These are phyloP conservation scores for Akanthomyces lecanii DNA, from an alignment of 2,329 filamentous ascomycete genomes.

Conservation along the genomic window DNA sequence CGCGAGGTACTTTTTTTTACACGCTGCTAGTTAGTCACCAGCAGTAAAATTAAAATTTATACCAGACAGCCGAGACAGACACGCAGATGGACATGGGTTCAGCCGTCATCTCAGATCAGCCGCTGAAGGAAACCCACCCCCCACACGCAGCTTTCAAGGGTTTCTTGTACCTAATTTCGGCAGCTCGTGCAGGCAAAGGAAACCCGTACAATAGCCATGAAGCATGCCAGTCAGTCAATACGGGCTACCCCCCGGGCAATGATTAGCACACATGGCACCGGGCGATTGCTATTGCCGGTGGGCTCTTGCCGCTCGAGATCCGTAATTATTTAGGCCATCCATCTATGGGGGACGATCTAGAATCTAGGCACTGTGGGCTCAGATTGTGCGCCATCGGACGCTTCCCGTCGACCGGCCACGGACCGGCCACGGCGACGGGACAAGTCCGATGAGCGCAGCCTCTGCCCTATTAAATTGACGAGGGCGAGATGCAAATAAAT, in stretches of 20 bases:
- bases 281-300: neutral
- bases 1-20: too few relatives aligned
- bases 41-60: neutral
- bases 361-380: neutral
- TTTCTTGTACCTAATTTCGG: neutral
- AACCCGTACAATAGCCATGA: too few relatives aligned
- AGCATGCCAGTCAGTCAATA: too few relatives aligned
- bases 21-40: too few relatives aligned
- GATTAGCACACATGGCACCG: neutral
- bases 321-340: neutral
- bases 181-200: neutral
- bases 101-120: neutral
- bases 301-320: conserved; percentile 2
- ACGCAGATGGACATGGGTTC: neutral
- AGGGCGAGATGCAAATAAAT: neutral
- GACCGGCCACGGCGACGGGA: neutral
- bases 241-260: too few relatives aligned
- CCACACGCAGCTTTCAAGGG: too few relatives aligned
- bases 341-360: neutral
- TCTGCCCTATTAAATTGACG: neutral
- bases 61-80: neutral
- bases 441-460: neutral
- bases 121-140: neutral
- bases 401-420: neutral
- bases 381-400: neutral